Conservation (phyloP, 495 filamentous ascomycete genomes). For the Podospora pseudoanserina region DNA sequence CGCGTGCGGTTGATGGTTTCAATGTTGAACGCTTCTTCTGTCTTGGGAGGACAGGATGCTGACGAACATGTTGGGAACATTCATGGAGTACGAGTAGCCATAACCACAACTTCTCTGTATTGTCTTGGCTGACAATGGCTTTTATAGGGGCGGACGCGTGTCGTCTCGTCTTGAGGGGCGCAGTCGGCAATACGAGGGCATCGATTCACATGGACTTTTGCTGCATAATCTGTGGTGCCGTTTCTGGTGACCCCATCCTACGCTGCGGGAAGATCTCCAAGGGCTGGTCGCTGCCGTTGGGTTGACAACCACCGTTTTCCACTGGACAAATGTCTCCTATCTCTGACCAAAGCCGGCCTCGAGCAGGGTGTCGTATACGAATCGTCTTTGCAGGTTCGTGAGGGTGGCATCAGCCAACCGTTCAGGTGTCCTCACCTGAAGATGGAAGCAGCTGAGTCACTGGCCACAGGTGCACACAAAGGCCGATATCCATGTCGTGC, state of each 20-base stretch:
- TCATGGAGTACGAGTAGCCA: neutral
- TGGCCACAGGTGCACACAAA: neutral
- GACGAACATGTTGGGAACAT: neutral
- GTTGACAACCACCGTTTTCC: neutral
- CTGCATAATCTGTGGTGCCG: neutral
- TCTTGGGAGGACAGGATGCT: neutral
- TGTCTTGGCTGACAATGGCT: neutral
- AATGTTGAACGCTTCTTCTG: neutral
- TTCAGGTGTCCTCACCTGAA: neutral
- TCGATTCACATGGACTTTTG: neutral
- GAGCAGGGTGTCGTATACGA: neutral
- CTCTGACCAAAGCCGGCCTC: neutral
- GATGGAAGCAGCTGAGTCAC: neutral
- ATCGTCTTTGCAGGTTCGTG: neutral
- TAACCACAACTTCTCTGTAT: neutral
- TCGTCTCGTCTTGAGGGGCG: conserved; percentile 1
- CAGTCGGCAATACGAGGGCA: conserved; percentile 11
- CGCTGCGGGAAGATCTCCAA: neutral
- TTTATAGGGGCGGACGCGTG: neutral
- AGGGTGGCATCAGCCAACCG: neutral
- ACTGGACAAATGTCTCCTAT: neutral
- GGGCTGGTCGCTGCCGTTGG: neutral
- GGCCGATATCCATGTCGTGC: neutral
- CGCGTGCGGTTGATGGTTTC: neutral
- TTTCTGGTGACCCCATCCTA: neutral